Evolutionary conservation across 768 basidiomycete species (phyloP), one percentile per base, ranked within the genome.

Genomic region (Lactarius psammicola): DNA sequence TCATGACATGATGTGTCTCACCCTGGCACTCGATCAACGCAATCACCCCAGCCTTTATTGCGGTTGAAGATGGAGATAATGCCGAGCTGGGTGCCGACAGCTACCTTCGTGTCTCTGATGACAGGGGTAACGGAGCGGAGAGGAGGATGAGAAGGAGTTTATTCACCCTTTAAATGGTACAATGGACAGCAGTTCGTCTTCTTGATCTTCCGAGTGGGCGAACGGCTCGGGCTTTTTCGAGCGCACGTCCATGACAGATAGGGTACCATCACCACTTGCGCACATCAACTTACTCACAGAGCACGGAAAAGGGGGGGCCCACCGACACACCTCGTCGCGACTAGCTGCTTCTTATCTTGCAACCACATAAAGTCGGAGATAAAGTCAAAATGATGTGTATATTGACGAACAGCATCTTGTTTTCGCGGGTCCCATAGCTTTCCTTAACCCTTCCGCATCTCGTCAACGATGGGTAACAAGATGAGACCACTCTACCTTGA

Each of bases 181-280:
- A 53, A 94, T 85, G 6, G 92, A 93, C 10, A 98, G 80, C 53
- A 97, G 78, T 72, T 98, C 95, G 73, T 98, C 95, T 72, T 97
- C 95, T 74, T 98, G 95, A 78, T 96, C 92, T 74, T 96, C 95
- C 18, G 94, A 96, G 61, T 94, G 90, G 1, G 89, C 88, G 65
- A 91, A 77, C 1, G 92, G 92, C 58, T 88, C 84, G 15, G 81
- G 68, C 71, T 91, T 92, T 70, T 88, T 94, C 20, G 91, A 87
- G 64, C 95, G 86, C 30, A 95, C 85, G 71, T 98, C 95, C 74
- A 95, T 87, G 51, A 96, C 94, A 23, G 94, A 95, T 56, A 98
- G 79, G 17, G 94, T 94, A 2, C 94, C 95, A 75, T 98, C 95
- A 44, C 92, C 95, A 69, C 95, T 98, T 68, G 51, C 34, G 33